Percentiles rank a stretch among this genome's conserved stretches.
Evolutionary conservation across 306 rosid species (phyloP).

Genomic region (Rubus parviflorus): DNA sequence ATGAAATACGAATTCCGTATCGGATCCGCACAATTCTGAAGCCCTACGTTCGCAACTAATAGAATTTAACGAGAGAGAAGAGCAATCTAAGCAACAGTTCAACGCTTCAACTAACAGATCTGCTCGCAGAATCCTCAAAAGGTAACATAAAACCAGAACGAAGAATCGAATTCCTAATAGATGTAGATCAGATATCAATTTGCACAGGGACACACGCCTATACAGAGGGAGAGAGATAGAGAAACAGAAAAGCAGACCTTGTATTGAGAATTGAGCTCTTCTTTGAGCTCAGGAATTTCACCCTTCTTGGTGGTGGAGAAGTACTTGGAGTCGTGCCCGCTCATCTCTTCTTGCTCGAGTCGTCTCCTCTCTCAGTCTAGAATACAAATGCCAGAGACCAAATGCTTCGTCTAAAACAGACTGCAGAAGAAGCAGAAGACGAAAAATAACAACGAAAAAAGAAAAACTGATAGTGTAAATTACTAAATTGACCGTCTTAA

Average conservation of each 20-base stretch:
- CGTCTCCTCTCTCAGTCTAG: not conserved
- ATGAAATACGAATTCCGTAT: not conserved
- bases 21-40: constrained; percentile 22
- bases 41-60: not conserved
- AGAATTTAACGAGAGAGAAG: not conserved
- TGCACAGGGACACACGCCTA: no score
- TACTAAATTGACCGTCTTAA: not conserved
- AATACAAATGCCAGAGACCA: not conserved
- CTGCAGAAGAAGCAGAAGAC: not conserved
- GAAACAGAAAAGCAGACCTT: constrained; percentile 53
- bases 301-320: constrained; percentile 99
- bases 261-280: constrained; percentile 99
- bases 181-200: constrained; percentile 35
- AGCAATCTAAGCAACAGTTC: constrained; percentile 16
- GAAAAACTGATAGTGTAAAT: not conserved
- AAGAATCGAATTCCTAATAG: constrained; percentile 13
- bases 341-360: constrained; percentile 48
- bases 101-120: constrained; percentile 37
- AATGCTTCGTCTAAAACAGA: not conserved
- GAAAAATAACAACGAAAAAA: constrained; percentile 7
- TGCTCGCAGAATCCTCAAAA: not conserved
- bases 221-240: not conserved
- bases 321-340: constrained; percentile 98
- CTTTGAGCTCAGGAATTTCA: constrained; percentile 99
- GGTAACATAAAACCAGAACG: not conserved